These are phyloP conservation scores for Mycena alexandri DNA, from an alignment of 768 basidiomycete species.

Conservation along the genomic window DNA sequence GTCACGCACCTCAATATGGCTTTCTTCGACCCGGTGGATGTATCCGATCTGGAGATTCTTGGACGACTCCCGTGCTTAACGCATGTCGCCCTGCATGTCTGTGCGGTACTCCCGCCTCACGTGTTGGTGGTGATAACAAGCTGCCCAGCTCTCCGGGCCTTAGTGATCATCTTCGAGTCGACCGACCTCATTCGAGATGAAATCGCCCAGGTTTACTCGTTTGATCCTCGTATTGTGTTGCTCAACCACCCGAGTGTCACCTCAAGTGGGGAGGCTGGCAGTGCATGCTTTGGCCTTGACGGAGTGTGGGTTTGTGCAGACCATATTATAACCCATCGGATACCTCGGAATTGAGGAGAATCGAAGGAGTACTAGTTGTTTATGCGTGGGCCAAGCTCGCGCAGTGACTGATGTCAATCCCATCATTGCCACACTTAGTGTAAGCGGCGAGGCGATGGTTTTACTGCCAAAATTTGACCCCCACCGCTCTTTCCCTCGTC, in stretches of 20 bases:
- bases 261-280: not conserved
- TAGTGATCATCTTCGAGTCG: not conserved
- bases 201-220: not conserved
- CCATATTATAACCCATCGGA: not conserved
- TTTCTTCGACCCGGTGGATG: not conserved
- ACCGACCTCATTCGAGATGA: not conserved
- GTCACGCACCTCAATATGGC: constrained; percentile 21
- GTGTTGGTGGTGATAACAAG: not conserved
- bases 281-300: not conserved
- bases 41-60: not conserved
- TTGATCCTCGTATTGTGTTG: constrained; percentile 4
- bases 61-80: constrained; percentile 15
- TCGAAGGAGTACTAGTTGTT: too few relatives aligned
- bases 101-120: not conserved
- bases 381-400: too few relatives aligned
- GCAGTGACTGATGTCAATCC: too few relatives aligned
- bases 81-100: constrained; percentile 11
- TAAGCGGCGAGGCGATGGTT: too few relatives aligned
- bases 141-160: not conserved
- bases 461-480: too few relatives aligned
- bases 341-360: too few relatives aligned
- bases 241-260: too few relatives aligned
- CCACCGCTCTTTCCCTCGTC: too few relatives aligned
- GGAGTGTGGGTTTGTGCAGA: constrained; percentile 14
- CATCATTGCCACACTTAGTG: too few relatives aligned